Conservation (phyloP, 2,329 filamentous ascomycete species). For the Aspergillus costaricaensis region DNA sequence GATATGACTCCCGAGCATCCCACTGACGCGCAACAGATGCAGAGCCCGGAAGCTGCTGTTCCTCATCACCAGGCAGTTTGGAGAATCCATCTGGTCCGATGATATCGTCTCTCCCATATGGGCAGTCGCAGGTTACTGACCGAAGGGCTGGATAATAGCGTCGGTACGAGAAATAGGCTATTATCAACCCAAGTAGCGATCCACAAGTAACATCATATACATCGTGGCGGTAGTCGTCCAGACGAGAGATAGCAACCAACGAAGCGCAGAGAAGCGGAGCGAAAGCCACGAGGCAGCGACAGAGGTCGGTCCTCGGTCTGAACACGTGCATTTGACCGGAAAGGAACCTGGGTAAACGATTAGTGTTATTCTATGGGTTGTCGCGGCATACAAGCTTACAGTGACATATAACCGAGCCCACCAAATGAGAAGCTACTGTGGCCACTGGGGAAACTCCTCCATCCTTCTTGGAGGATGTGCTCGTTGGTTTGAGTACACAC, state of each 20-base stretch:
- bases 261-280: conserved; percentile 59
- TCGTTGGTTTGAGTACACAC: conserved; percentile 54
- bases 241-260: conserved; percentile 62
- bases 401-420: conserved; percentile 61
- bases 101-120: conserved; percentile 44
- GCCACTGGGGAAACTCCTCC: conserved; percentile 65
- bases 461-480: conserved; percentile 64
- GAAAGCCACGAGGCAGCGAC: conserved; percentile 56
- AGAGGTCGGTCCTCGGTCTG: conserved; percentile 59
- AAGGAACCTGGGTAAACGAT: conserved; percentile 39
- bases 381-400: conserved; percentile 34
- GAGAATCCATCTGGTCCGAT: conserved; percentile 30
- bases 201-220: conserved; percentile 63
- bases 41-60: conserved; percentile 29
- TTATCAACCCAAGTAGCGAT: conserved; percentile 54
- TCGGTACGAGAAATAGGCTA: conserved; percentile 61
- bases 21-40: conserved; percentile 18
- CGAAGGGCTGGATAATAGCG: conserved; percentile 61
- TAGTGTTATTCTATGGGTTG: neutral
- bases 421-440: conserved; percentile 64
- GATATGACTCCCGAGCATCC: conserved; percentile 24
- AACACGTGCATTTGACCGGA: conserved; percentile 61
- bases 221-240: conserved; percentile 66
- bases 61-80: conserved; percentile 35
- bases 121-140: conserved; percentile 53